A percentile compares a stretch with the other conserved stretches of the same genome.
Evolutionary conservation across 2,329 filamentous ascomycete species (phyloP).

Genomic region (Neofusicoccum ribis): DNA sequence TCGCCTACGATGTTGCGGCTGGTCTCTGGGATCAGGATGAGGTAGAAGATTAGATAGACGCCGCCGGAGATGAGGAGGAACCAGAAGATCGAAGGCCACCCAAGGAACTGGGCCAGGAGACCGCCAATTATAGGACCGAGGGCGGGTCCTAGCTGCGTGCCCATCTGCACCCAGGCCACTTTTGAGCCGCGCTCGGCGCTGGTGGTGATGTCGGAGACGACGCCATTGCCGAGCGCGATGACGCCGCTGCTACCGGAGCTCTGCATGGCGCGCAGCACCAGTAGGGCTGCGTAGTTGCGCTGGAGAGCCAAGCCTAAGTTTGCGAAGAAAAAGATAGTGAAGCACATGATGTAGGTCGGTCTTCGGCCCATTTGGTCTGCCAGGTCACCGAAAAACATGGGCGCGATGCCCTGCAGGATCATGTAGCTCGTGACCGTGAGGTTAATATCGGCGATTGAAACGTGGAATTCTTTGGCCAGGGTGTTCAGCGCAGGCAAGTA

Average conservation of each 20-base stretch:
- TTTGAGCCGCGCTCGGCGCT: slow-evolving; percentile 71
- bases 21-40: slow-evolving; percentile 39
- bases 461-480: slow-evolving; percentile 38
- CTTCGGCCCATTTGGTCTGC: slow-evolving; percentile 49
- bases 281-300: slow-evolving; percentile 45
- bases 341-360: slow-evolving; percentile 50
- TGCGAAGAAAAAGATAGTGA: slow-evolving; percentile 37
- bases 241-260: slow-evolving; percentile 67
- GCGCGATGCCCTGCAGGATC: slow-evolving; percentile 55
- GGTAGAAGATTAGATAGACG: slow-evolving; percentile 26
- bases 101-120: slow-evolving; percentile 49
- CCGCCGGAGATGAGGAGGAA: slow-evolving; percentile 36
- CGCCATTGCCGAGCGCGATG: slow-evolving; percentile 68
- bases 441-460: slow-evolving; percentile 48
- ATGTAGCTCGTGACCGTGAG: slow-evolving; percentile 54
- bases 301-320: slow-evolving; percentile 38
- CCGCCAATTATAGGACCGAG: slow-evolving; percentile 66
- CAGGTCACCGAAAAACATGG: slow-evolving; percentile 49
- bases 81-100: slow-evolving; percentile 47
- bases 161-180: slow-evolving; percentile 66
- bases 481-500: slow-evolving; percentile 40
- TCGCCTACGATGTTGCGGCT: slow-evolving; percentile 45
- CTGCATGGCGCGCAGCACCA: slow-evolving; percentile 64
- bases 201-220: slow-evolving; percentile 71
- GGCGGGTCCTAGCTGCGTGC: slow-evolving; percentile 50